A percentile compares a stretch with the other conserved stretches of the same genome.
phyloP scores from a whole-genome alignment of 2,329 filamentous ascomycete genomes.

The Ceratocystis destructans region DNA sequence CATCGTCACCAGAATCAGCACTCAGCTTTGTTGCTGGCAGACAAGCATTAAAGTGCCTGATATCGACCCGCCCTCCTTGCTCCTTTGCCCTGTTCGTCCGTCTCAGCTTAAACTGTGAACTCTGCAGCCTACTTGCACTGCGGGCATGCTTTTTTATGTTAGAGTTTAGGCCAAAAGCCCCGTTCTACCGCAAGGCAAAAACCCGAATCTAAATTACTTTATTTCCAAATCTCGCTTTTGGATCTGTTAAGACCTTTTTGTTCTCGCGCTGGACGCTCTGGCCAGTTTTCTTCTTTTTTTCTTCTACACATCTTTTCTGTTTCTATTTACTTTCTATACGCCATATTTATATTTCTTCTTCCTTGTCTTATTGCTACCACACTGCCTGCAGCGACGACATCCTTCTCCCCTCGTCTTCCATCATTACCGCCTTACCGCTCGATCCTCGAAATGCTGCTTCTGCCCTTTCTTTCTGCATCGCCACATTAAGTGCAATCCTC shows the following conservation, averaged over 20 bases:
- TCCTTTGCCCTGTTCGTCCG: not conserved
- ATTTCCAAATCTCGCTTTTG: conserved; percentile 1
- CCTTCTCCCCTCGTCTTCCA: not conserved
- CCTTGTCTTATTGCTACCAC: not conserved
- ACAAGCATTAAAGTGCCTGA: no score
- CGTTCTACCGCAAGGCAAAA: not conserved
- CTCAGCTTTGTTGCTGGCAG: not conserved
- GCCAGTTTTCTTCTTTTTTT: not conserved
- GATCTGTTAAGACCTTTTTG: not conserved
- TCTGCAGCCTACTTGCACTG: not conserved
- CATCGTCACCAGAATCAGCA: not conserved
- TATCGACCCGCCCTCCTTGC: no score
- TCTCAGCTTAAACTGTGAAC: not conserved
- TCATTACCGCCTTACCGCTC: not conserved
- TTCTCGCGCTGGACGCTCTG: not conserved
- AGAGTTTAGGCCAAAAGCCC: not conserved
- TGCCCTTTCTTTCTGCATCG: not conserved
- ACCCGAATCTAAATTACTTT: not conserved
- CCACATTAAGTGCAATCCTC: not conserved
- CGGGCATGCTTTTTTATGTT: not conserved
- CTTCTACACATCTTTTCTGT: not conserved
- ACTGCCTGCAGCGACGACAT: not conserved
- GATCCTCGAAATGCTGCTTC: not conserved
- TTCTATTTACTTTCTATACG: not conserved
- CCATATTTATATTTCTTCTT: not conserved